Base-by-base conservation (phyloP, 2,329 filamentous ascomycete genomes). In the Elsinoe australis region DNA sequence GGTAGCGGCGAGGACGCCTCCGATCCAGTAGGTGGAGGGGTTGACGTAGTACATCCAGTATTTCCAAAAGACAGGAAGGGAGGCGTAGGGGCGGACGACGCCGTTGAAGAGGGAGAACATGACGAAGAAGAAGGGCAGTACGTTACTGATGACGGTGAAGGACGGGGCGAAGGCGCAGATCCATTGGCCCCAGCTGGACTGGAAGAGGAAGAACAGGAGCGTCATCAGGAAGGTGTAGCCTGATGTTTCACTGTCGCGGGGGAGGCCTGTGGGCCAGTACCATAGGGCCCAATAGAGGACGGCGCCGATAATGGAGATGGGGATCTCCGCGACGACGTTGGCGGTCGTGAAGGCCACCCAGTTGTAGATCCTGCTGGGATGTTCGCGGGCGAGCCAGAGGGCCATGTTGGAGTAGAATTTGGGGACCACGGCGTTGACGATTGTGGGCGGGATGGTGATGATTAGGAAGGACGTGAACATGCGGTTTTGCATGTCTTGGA, bases 221-320 rank as follows among this genome's bases (percentile, higher is more conserved):
- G 77, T 78, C 82, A 92, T 88, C 19, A 90, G 67, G 68, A 84
- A 90, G 12, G 82, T 76, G 61, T 89, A 90, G 9, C 85, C 86
- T 0, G 83, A 76, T 0, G 77, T 77, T 1, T 73, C 72, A 26
- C 77, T 75, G 52, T 83, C 77, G 0, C 72, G 73, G 0, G 85
- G 83, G 1, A 89, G 69, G 0, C 86, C 85, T 0, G 81, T 76
- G 0, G 84, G 77, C 63, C 76, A 90, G 66, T 90, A 90, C 83
- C 84, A 89, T 0, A 87, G 66, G 0, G 80, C 64, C 72, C 76
- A 90, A 68, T 88, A 89, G 15, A 89, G 63, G 1, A 83, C 68
- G 0, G 72, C 73, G 1, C 75, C 72, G 26, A 86, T 59, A 53
- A 88, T 75, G 1, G 83, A 79, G 33, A 76, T 75, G 0, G 85